Evolutionary conservation across 2,329 filamentous ascomycete species (phyloP).

Genomic region (Claviceps sp.): DNA sequence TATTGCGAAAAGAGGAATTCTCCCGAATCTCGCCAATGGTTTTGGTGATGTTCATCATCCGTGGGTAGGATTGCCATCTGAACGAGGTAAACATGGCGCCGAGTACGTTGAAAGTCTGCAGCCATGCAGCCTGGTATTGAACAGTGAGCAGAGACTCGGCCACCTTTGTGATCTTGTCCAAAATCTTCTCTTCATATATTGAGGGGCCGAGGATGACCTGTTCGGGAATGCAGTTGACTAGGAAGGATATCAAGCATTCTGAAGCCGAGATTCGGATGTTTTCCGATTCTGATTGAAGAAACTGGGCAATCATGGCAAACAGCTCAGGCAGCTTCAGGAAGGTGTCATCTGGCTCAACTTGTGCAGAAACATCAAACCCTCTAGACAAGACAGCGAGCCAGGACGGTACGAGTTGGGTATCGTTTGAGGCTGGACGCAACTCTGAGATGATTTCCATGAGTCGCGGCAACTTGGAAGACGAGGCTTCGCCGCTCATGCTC

Average conservation of each 20-base stretch:
- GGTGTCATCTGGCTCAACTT: slow-evolving; percentile 78
- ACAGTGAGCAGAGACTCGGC: slow-evolving; percentile 68
- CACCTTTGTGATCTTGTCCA: slow-evolving; percentile 66
- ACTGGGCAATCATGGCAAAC: slow-evolving; percentile 66
- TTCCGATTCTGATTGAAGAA: slow-evolving; percentile 74
- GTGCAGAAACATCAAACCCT: slow-evolving; percentile 85
- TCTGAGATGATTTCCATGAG: slow-evolving; percentile 87
- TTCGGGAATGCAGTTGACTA: slow-evolving; percentile 77
- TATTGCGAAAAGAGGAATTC: slow-evolving; percentile 79
- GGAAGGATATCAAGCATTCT: slow-evolving; percentile 85
- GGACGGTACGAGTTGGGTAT: slow-evolving; percentile 84
- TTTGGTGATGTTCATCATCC: slow-evolving; percentile 61
- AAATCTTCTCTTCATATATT: slow-evolving; percentile 78
- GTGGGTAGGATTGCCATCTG: slow-evolving; percentile 71
- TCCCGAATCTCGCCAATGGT: slow-evolving; percentile 76
- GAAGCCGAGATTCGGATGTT: slow-evolving; percentile 92
- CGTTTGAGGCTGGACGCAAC: slow-evolving; percentile 79
- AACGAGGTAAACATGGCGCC: slow-evolving; percentile 77
- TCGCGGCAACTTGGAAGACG: slow-evolving; percentile 77
- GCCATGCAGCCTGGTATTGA: slow-evolving; percentile 88
- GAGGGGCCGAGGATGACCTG: slow-evolving; percentile 78
- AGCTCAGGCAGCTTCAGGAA: slow-evolving; percentile 81
- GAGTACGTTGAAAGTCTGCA: slow-evolving; percentile 84
- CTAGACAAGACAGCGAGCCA: slow-evolving; percentile 94
- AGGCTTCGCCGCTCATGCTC: slow-evolving; percentile 75